Conservation (phyloP, 805 yeast genomes). For the Yarrowia sp. region DNA sequence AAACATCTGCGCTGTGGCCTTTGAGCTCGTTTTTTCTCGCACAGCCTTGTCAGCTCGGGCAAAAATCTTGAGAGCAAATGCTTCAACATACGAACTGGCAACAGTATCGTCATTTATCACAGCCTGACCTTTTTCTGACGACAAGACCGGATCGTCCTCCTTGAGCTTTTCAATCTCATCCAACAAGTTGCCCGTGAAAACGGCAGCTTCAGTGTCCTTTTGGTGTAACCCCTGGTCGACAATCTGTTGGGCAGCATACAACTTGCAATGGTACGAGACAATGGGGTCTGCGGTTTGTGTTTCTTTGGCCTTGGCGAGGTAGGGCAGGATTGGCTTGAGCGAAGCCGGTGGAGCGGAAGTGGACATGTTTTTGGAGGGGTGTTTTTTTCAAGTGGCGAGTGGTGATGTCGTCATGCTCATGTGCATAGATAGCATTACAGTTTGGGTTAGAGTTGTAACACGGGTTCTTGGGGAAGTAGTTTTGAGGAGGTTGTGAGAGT, state of each 20-base stretch:
- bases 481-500: neutral
- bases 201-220: conserved; percentile 53
- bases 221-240: conserved; percentile 60
- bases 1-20: conserved; percentile 51
- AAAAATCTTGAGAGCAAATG: conserved; percentile 60
- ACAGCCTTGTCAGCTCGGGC: conserved; percentile 52
- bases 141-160: conserved; percentile 42
- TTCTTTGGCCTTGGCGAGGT: conserved; percentile 45
- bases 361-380: neutral
- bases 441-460: neutral
- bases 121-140: conserved; percentile 41
- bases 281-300: conserved; percentile 58
- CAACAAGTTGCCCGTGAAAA: conserved; percentile 58
- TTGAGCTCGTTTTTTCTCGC: conserved; percentile 45
- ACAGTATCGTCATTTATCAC: conserved; percentile 60
- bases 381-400: neutral
- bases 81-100: conserved; percentile 53
- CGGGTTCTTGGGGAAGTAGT: neutral
- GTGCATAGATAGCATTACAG: neutral
- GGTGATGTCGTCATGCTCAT: neutral
- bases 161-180: conserved; percentile 68
- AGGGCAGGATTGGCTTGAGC: conserved; percentile 35
- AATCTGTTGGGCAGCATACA: conserved; percentile 73
- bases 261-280: conserved; percentile 67
- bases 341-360: conserved; percentile 33